Evolutionary conservation across 345 rosid species (phyloP).

Genomic region (Citrus inodora): DNA sequence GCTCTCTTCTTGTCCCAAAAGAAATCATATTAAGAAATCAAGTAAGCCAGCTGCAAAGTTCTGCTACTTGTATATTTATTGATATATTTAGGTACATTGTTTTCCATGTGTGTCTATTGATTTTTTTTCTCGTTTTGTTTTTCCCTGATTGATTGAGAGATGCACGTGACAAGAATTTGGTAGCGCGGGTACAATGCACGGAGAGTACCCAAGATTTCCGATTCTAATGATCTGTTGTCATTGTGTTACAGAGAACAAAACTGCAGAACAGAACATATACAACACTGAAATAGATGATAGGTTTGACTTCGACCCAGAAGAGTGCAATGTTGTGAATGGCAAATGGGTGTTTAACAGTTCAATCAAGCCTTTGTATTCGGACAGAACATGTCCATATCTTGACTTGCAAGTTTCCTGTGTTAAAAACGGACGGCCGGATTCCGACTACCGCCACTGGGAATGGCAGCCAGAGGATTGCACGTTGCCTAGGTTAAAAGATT

Average conservation of each 20-base stretch:
- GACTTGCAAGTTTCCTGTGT: constrained; percentile 74
- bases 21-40: constrained; percentile 32
- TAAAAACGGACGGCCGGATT: constrained; percentile 63
- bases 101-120: not conserved
- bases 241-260: constrained; percentile 28
- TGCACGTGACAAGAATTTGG: not conserved
- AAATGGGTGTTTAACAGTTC: constrained; percentile 78
- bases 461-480: constrained; percentile 95
- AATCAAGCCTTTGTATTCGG: constrained; percentile 64
- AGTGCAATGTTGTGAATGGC: constrained; percentile 68
- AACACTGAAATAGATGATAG: constrained; percentile 58
- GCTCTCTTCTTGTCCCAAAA: constrained; percentile 49
- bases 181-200: not conserved
- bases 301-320: constrained; percentile 86
- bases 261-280: constrained; percentile 25
- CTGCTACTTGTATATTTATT: not conserved
- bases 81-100: not conserved
- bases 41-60: constrained; percentile 37
- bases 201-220: not conserved
- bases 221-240: not conserved
- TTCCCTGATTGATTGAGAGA: not conserved
- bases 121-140: too few species aligned
- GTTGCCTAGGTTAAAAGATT: constrained; percentile 51
- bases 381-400: constrained; percentile 72
- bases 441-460: constrained; percentile 76